Evolutionary conservation across 208 protist species (phyloP), one percentile per base, ranked within the genome.

Genomic region (Leishmania braziliensis): DNA sequence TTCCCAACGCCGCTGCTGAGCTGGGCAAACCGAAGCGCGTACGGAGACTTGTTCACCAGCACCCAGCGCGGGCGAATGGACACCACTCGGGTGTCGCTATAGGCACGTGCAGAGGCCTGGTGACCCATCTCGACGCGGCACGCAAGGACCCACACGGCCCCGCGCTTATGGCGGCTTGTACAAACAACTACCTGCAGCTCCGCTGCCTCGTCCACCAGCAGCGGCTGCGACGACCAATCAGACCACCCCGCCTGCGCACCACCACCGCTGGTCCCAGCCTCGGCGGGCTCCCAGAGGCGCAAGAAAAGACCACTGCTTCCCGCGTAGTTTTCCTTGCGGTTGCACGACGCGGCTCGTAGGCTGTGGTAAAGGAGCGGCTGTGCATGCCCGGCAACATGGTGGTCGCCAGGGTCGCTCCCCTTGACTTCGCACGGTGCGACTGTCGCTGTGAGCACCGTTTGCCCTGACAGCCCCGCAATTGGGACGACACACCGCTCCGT

Each of bases 61-160:
- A 96, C 86, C 93, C 93, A 96, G 26, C 89, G 88, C 46, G 93
- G 93, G 29, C 83, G 86, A 46, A 96, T 84, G 66, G 86, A 89
- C 16, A 96, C 71, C 63, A 93, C 73, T 50, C 86, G 87, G 2
- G 93, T 94, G 36, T 87, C 80, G 69, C 85, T 86, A 29, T 86
- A 86, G 8, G 87, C 86, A 51, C 85, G 84, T 29, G 81, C 77
- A 23, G 82, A 46, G 26, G 82, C 74, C 20, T 75, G 78, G 33
- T 70, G 76, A 50, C 82, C 86, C 71, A 95, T 77, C 69, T 91
- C 83, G 9, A 96, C 90, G 3, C 83, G 86, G 75, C 91, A 96
- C 16, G 93, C 92, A 2, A 96, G 83, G 43, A 88, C 79, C 50
- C 85, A 72, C 53, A 91, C n/a, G 9, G 69, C 51, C 4, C 83